These are phyloP conservation scores for Coccomyxa subellipsoidea DNA, from an alignment of 163 green algal species.

Conservation along the genomic window DNA sequence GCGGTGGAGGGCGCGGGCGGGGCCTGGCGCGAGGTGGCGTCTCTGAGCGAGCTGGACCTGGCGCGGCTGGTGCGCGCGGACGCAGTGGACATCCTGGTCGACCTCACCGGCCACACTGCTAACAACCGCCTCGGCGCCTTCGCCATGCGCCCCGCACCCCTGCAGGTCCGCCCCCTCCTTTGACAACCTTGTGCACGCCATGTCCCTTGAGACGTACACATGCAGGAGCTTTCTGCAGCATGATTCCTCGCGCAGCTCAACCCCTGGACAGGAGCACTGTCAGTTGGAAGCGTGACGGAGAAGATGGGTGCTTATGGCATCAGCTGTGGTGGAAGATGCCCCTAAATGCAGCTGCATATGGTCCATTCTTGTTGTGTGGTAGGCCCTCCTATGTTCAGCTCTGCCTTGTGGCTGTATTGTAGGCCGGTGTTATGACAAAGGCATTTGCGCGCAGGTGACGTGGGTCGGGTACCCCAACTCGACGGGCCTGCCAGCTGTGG, in stretches of 20 bases:
- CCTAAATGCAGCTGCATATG: too few species aligned
- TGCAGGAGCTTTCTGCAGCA: too few species aligned
- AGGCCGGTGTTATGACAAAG: not conserved
- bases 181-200: not conserved
- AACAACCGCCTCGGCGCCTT: slow-evolving; percentile 91
- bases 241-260: too few species aligned
- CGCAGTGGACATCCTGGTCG: slow-evolving; percentile 90
- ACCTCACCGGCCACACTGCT: slow-evolving; percentile 96
- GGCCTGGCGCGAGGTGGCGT: slow-evolving; percentile 58
- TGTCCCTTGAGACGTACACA: not conserved
- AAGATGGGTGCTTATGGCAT: too few species aligned
- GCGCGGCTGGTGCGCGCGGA: slow-evolving; percentile 69
- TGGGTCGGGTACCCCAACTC: slow-evolving; percentile 99
- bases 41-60: slow-evolving; percentile 67
- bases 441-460: slow-evolving; percentile 82
- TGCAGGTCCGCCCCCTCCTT: slow-evolving; percentile 56
- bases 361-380: too few species aligned
- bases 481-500: slow-evolving; percentile 80
- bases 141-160: slow-evolving; percentile 75
- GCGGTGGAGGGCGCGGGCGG: slow-evolving; percentile 55
- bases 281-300: too few species aligned
- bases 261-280: too few species aligned
- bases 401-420: too few species aligned
- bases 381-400: too few species aligned
- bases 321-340: too few species aligned